Base-by-base conservation (phyloP, 352 stramenopile genomes). In the Globisporangium spinosum region DNA sequence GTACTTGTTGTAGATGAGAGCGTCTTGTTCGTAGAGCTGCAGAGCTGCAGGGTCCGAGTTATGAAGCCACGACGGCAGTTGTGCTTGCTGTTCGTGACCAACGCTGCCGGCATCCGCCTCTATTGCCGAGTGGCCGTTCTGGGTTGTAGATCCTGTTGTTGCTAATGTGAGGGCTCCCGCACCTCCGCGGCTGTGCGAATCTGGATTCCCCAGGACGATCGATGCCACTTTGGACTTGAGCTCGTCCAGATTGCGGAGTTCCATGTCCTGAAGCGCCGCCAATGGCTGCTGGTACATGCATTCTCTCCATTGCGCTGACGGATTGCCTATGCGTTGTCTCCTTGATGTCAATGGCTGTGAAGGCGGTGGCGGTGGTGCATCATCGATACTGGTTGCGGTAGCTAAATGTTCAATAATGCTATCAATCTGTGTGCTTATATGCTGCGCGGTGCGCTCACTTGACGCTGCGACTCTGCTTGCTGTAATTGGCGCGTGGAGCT, bases 1-100 rank as follows among this genome's bases (percentile, higher is more conserved):
- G 53, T 68, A 82, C 71, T 76, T 80, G 74, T 83, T 81, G 72
- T 83, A 83, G 25, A 81, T 51, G 27, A 74, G 38, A 8, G 62
- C 72, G 47, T 83, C 77, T 62, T 78, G 77, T 1, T 81, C 74
- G 9, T 73, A 63, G 22, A 83, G 65, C 38, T 79, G 69, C 10
- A 83, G 63, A 7, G 74, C 32, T 20, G 51, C 32, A 0, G 77
- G 72, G 34, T 81, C 72, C 0, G 74, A 69, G 12, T 75, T 71
- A 29, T 78, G 72, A 6, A 81, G 68, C 77, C 77, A 81, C 38
- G 65, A 69, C 2, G 69, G 64, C 20, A 32, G 58, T 13, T 56
- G 22, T 20, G 22, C 10, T 34, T 62, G 38, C 13, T 12, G 27
- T 12, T 59, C 47, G 55, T 45, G 49, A 22, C 64, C 49, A 40